Evolutionary conservation across 2,329 filamentous ascomycete species (phyloP).

Genomic region (Fusarium brachygibbosum): DNA sequence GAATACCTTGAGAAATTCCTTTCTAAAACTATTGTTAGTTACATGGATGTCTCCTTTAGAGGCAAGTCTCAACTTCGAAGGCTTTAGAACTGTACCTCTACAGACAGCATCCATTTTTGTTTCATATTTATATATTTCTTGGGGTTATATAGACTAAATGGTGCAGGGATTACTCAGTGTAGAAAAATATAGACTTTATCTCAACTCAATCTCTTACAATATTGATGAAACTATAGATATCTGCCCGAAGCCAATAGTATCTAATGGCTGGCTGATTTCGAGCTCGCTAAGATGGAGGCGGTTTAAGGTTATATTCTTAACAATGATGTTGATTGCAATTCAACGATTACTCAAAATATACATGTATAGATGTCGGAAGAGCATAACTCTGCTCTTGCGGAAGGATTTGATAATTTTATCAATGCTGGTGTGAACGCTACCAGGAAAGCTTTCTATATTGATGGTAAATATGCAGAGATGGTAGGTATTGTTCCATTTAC

Average conservation of each 20-base stretch:
- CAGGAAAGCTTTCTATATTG: neutral
- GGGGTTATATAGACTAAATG: too few species aligned
- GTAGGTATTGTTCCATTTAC: too few species aligned
- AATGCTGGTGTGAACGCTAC: constrained; percentile 21
- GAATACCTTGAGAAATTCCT: constrained; percentile 37
- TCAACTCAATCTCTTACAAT: too few species aligned
- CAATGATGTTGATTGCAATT: constrained; percentile 60
- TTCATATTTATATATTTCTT: too few species aligned
- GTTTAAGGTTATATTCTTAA: constrained; percentile 55
- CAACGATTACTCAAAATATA: constrained; percentile 56
- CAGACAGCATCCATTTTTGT: neutral
- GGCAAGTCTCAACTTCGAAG: neutral
- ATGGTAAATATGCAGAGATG: constrained; percentile 45
- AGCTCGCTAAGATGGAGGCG: constrained; percentile 27
- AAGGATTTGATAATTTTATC: constrained; percentile 51
- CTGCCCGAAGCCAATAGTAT: too few species aligned
- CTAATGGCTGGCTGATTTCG: constrained; percentile 37
- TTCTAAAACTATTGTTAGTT: constrained; percentile 39
- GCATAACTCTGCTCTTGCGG: constrained; percentile 45
- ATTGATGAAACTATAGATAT: too few species aligned
- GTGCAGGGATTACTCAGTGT: too few species aligned
- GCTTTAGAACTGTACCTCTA: accelerated
- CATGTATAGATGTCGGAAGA: constrained; percentile 55
- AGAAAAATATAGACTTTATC: too few species aligned
- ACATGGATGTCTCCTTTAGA: constrained; percentile 23